These are phyloP conservation scores for Alternaria arbusti DNA, from an alignment of 2,329 filamentous ascomycete genomes.

Conservation along the genomic window DNA sequence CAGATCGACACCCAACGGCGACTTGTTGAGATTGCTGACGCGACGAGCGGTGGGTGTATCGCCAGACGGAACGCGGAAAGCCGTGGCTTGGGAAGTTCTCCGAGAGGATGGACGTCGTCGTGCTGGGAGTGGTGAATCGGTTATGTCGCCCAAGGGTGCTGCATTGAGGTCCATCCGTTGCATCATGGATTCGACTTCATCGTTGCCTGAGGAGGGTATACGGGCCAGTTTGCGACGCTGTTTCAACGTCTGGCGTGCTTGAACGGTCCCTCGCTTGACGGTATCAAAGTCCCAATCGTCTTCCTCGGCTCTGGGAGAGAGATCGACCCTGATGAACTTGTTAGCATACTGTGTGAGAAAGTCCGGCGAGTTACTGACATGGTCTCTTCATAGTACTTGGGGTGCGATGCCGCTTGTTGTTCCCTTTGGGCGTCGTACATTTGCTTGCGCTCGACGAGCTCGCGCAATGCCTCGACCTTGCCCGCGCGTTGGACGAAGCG, in stretches of 20 bases:
- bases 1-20: constrained; percentile 85
- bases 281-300: constrained; percentile 98
- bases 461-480: constrained; percentile 85
- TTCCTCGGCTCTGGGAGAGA: constrained; percentile 70
- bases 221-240: constrained; percentile 54
- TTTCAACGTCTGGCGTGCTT: constrained; percentile 56
- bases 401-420: constrained; percentile 62
- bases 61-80: constrained; percentile 42
- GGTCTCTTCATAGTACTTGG: constrained; percentile 93
- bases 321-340: constrained; percentile 61
- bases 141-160: constrained; percentile 49
- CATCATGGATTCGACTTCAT: constrained; percentile 44
- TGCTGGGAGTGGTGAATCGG: constrained; percentile 45
- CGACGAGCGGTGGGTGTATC: constrained; percentile 53
- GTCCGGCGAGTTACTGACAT: constrained; percentile 57
- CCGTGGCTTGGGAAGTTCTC: constrained; percentile 49
- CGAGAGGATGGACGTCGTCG: constrained; percentile 41
- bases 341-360: constrained; percentile 14
- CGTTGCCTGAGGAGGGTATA: constrained; percentile 50
- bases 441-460: constrained; percentile 82
- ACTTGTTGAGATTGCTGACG: constrained; percentile 60
- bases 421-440: constrained; percentile 78
- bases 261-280: constrained; percentile 73
- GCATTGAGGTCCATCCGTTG: constrained; percentile 54
- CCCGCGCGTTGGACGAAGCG: constrained; percentile 87